These are phyloP conservation scores for Rhododendron molle DNA, from an alignment of 148 eudicot species.

Conservation along the genomic window DNA sequence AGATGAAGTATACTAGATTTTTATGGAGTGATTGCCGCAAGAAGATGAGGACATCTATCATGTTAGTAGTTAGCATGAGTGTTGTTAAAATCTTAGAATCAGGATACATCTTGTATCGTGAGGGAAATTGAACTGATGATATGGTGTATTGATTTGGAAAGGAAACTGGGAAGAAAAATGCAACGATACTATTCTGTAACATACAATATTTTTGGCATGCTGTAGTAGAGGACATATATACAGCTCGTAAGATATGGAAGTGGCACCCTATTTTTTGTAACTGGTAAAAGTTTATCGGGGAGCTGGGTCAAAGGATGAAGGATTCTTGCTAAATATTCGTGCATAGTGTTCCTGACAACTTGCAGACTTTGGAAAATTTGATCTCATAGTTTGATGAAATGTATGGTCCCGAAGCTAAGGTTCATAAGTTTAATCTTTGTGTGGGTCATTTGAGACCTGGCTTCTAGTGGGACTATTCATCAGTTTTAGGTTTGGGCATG, in stretches of 20 bases:
- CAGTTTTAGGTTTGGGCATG: neutral
- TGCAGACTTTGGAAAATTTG: neutral
- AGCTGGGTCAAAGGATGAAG: neutral
- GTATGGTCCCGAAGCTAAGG: neutral
- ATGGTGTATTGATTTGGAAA: neutral
- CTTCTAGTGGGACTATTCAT: neutral
- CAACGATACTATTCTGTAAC: neutral
- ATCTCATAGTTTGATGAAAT: conserved; percentile 1
- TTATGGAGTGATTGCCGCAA: neutral
- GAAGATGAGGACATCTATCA: neutral
- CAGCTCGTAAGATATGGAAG: neutral
- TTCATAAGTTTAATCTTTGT: neutral
- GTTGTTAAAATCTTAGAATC: neutral
- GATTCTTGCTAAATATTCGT: neutral
- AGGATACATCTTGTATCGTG: neutral
- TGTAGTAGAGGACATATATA: neutral
- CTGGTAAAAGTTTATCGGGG: neutral
- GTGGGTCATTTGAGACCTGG: neutral
- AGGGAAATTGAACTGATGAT: neutral
- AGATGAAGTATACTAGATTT: neutral
- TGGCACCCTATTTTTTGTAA: neutral
- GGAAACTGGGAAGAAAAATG: neutral
- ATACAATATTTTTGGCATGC: neutral
- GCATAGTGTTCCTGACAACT: neutral
- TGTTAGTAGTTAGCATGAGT: neutral